A percentile compares a stretch with the other conserved stretches of the same genome.
Evolutionary conservation across 1,284 basidiomycete species (phyloP).

Genomic region (Heliocybe sulcata): DNA sequence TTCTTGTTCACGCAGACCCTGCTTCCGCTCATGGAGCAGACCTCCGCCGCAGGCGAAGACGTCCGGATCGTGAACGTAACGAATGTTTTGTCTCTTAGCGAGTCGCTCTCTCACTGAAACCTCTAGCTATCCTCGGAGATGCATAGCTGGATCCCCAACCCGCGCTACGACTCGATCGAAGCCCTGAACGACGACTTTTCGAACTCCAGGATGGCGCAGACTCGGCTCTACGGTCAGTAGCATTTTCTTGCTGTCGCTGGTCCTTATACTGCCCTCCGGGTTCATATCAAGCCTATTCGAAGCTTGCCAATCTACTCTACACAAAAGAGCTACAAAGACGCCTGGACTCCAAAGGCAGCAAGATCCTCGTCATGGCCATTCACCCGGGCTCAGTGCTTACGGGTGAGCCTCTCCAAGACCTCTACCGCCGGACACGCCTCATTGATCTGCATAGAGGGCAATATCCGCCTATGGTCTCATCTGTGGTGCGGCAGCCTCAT

Average conservation of each 20-base stretch:
- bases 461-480: too few species aligned
- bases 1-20: conserved; percentile 39
- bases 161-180: conserved; percentile 19
- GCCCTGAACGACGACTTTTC: conserved; percentile 15
- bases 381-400: background rate
- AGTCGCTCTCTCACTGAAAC: background rate
- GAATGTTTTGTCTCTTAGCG: background rate
- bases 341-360: background rate
- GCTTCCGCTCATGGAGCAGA: conserved; percentile 38
- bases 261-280: too few species aligned
- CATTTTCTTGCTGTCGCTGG: background rate
- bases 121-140: conserved; percentile 6
- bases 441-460: too few species aligned
- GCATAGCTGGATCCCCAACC: conserved; percentile 22
- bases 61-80: conserved; percentile 44
- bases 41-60: conserved; percentile 34
- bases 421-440: too few species aligned
- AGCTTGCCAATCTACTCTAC: background rate
- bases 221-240: background rate
- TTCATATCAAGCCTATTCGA: background rate
- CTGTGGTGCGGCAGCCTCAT: too few species aligned
- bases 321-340: background rate
- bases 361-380: background rate
- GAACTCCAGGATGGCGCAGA: background rate
- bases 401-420: background rate